A percentile compares a stretch with the other conserved stretches of the same genome.
These are phyloP conservation scores for Russula compacta DNA, from an alignment of 768 basidiomycete species.

Conservation along the genomic window DNA sequence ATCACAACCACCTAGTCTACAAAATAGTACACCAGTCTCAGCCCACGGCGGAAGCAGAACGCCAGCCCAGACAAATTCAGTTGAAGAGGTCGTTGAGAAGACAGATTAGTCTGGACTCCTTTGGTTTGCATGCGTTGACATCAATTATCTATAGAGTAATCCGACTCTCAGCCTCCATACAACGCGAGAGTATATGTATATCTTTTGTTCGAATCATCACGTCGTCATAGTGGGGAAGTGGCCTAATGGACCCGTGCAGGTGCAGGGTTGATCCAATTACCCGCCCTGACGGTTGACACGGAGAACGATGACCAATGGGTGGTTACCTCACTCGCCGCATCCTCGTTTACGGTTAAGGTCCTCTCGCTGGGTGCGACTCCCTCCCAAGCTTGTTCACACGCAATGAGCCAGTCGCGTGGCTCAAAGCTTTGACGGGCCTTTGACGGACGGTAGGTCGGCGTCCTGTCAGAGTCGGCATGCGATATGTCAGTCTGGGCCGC, in stretches of 20 bases:
- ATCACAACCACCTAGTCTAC: conserved; percentile 2
- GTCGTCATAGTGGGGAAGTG: background rate
- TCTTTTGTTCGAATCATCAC: background rate
- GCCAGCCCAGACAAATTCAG: conserved; percentile 5
- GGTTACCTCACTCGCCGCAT: background rate
- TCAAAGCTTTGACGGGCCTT: conserved; percentile 1
- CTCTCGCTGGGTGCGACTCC: background rate
- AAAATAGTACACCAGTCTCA: conserved; percentile 16
- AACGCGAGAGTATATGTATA: background rate
- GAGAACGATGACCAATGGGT: conserved; percentile 14
- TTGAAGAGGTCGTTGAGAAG: conserved; percentile 10
- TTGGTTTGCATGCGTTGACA: conserved; percentile 2
- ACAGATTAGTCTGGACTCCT: background rate
- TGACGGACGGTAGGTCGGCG: conserved; percentile 1
- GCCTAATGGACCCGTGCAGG: background rate
- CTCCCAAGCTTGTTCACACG: conserved; percentile 3
- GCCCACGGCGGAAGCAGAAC: conserved; percentile 11
- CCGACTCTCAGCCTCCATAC: background rate
- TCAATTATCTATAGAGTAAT: background rate
- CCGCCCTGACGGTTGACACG: conserved; percentile 6
- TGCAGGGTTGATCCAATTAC: conserved; percentile 16
- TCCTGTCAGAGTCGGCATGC: conserved; percentile 12
- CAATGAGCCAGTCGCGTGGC: conserved; percentile 12
- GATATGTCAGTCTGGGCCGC: conserved; percentile 10
- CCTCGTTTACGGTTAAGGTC: background rate